Evolutionary conservation across 192 early-diverging fungal species (phyloP).

Genomic region (Coemansia sp.): DNA sequence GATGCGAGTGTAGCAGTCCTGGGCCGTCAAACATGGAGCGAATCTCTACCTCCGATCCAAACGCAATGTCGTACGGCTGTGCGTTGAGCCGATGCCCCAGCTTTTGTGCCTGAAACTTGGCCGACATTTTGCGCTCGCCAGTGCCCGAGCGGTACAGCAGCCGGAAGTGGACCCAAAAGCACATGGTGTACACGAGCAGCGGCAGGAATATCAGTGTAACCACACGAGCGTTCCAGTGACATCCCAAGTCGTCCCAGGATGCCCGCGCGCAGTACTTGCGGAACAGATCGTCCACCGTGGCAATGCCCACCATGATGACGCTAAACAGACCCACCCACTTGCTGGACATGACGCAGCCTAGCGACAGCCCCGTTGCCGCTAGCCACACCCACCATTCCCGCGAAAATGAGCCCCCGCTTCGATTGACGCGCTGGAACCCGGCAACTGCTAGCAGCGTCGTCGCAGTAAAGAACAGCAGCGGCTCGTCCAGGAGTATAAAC

Average conservation of each 20-base stretch:
- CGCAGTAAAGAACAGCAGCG: slow-evolving; percentile 68
- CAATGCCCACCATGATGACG: slow-evolving; percentile 82
- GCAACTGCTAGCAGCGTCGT: slow-evolving; percentile 51
- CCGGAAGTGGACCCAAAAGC: slow-evolving; percentile 92
- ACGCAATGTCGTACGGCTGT: slow-evolving; percentile 33
- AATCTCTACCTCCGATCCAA: slow-evolving; percentile 24
- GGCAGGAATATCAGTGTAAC: slow-evolving; percentile 81
- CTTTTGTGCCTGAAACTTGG: slow-evolving; percentile 80
- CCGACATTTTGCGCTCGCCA: slow-evolving; percentile 90
- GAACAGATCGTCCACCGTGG: slow-evolving; percentile 88
- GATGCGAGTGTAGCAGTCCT: slow-evolving; percentile 59
- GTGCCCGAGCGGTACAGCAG: slow-evolving; percentile 75
- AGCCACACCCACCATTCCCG: slow-evolving; percentile 64
- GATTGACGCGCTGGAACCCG: slow-evolving; percentile 52
- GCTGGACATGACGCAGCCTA: slow-evolving; percentile 61
- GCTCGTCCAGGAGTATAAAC: slow-evolving; percentile 70
- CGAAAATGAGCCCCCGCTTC: slow-evolving; percentile 54
- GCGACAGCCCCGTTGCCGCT: slow-evolving; percentile 56
- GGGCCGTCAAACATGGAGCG: slow-evolving; percentile 32
- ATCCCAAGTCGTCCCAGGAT: slow-evolving; percentile 59
- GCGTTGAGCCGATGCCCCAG: slow-evolving; percentile 64
- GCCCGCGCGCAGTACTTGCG: slow-evolving; percentile 69
- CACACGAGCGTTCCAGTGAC: slow-evolving; percentile 80
- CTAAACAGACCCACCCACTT: slow-evolving; percentile 98
- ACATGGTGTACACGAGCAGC: slow-evolving; percentile 67